Evolutionary conservation across 306 rosid species (phyloP), one percentile per base, ranked within the genome.

Genomic region (Acacia melanoxylon): DNA sequence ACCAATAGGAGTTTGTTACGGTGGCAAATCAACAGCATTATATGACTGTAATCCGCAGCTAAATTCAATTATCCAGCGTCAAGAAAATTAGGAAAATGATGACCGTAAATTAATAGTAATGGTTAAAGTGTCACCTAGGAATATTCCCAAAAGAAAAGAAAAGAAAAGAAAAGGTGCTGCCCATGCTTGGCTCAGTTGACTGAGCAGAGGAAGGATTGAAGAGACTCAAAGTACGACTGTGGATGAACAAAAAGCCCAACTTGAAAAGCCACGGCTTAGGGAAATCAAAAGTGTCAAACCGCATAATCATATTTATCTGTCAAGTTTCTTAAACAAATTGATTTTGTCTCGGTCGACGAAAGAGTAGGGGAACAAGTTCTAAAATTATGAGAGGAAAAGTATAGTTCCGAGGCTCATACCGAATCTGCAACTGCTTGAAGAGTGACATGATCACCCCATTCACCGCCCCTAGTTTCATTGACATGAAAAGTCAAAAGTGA

Each of bases 391-490:
- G 75, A 54, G 59, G 67, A 78, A 66, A 16, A 29, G 48, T 24
- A 37, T n/a, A 67, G n/a, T 68, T 68, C 56, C 10, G 70, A 25
- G 70, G 42, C 56, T 9, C 69, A 63, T 91, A 93, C 98, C 84
- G 54, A 76, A 87, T 93, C 98, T 71, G 91, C 98, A 77, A 91
- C 94, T 37, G 98, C 98, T 80, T 91, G 98, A 74, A 93, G 89
- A 22, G 98, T 91, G 75, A 93, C 97, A 75, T 93, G 98, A 85
- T 93, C 98, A 62, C 97, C 98, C 98, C 98, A 93, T 78, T 93
- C 92, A 8, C 97, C 97, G 59, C 86, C 88, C 90, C 98, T 93
- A 71, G 76, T 81, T 87, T 71, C 66, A 84, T 82, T 68, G 27
- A 80, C 13, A 71, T 66, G 31, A 84, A 41, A 78, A 68, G 31